Evolutionary conservation across 805 yeast species (phyloP), one percentile per base, ranked within the genome.

Genomic region (Henningerozyma blattae): DNA sequence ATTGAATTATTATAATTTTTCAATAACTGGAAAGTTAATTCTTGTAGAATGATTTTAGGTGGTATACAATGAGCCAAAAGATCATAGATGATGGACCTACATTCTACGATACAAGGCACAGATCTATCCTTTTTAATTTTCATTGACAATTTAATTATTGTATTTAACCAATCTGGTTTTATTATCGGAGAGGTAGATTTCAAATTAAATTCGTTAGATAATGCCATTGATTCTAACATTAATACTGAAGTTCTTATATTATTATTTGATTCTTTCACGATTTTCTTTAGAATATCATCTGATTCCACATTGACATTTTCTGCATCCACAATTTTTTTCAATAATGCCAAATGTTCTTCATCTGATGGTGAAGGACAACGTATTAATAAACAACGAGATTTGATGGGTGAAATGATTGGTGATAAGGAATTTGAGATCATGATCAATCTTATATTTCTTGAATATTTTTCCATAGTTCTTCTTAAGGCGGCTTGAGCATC

Each of bases 401-500:
- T 80, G 42, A 91, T 91, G 9, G 99, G 99, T 3, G 85, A 77
- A 39, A 91, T 89, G 38, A 91, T 87, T 43, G 82, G 83, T 16
- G 95, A 83, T 18, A 94, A 83, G 3, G 95, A 74, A 52, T 85
- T 89, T 45, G 95, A 83, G 15, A 91, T 68, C 62, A 91, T 62
- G 24, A 91, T 72, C 41, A 91, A 63, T 40, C 99, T 71, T 45
- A 91, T 75, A 50, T 85, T 87, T 17, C 79, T 69, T 2, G 96
- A 83, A 57, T 85, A 87, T 54, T 85, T 87, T 53, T 87, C 96
- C 95, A 87, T 87, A 1, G 95, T 87, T 58, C 96, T 71, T 68
- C 96, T 75, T 40, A 87, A 62, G 0, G 96, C 96, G 4, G 95
- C 94, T 53, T 87, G 96, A 0, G 96, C 96, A 54, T 87, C 96